Conservation (phyloP, 495 filamentous ascomycete genomes). For the Aspergillus sparsus region DNA sequence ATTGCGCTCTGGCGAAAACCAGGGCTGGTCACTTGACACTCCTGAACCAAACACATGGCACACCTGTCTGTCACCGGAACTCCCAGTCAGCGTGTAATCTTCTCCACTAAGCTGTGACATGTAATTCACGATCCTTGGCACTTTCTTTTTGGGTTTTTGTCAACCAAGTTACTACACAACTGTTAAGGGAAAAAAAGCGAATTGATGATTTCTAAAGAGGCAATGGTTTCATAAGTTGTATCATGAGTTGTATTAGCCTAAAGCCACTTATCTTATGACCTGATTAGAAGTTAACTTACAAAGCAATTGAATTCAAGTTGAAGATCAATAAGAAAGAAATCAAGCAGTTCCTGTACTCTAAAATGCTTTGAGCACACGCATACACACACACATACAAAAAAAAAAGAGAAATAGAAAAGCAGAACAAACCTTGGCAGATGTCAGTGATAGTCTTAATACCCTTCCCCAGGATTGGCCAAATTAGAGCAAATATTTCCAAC, state of each 20-base stretch:
- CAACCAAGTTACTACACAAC: not conserved
- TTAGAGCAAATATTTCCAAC: not conserved
- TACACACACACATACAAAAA: too few species aligned
- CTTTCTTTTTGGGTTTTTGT: not conserved
- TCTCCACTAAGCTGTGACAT: constrained; percentile 9
- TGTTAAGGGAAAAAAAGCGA: too few species aligned
- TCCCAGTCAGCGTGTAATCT: constrained; percentile 9
- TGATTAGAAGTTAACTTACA: not conserved
- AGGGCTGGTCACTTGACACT: constrained; percentile 37
- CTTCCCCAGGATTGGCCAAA: not conserved
- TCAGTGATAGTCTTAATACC: not conserved
- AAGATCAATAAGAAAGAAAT: not conserved
- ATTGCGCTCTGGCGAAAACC: constrained; percentile 28
- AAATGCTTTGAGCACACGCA: too few species aligned
- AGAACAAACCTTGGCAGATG: not conserved
- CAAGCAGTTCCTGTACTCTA: too few species aligned
- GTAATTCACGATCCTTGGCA: constrained; percentile 1
- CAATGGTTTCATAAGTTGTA: not conserved
- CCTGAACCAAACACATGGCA: constrained; percentile 22
- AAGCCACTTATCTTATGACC: not conserved
- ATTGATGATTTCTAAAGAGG: not conserved
- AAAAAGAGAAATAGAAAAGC: not conserved
- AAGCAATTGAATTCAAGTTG: not conserved
- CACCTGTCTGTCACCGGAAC: constrained; percentile 23
- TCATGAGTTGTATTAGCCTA: not conserved